Conservation (phyloP, 805 yeast genomes). For the Ogataea naganishii region DNA sequence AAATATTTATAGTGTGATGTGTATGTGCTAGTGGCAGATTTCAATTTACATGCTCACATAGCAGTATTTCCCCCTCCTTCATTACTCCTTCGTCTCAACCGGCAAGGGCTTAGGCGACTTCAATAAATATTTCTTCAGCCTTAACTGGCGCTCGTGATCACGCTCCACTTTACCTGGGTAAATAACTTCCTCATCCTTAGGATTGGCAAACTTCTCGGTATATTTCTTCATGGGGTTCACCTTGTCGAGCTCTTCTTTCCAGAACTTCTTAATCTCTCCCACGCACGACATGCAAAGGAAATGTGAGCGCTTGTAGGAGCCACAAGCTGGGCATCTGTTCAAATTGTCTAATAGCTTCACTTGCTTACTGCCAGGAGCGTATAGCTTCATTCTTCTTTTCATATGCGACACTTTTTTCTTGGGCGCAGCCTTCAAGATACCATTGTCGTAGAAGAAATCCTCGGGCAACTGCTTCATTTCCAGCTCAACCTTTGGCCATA, state of each 20-base stretch:
- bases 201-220: constrained; percentile 38
- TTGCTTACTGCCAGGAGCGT: constrained; percentile 79
- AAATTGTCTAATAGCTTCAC: constrained; percentile 66
- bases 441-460: constrained; percentile 44
- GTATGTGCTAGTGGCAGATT: no score
- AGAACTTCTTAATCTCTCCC: constrained; percentile 63
- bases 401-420: constrained; percentile 87
- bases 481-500: constrained; percentile 30
- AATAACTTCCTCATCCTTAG: constrained; percentile 52
- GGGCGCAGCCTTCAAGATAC: constrained; percentile 83
- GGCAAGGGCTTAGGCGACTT: constrained; percentile 50
- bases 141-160: constrained; percentile 34
- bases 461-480: constrained; percentile 19
- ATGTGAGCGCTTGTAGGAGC: constrained; percentile 83
- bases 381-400: constrained; percentile 75
- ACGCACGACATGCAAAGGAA: constrained; percentile 91
- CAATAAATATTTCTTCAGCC: constrained; percentile 46
- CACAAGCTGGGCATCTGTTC: constrained; percentile 93
- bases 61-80: no score
- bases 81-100: constrained; percentile 26
- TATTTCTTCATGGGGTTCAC: constrained; percentile 19
- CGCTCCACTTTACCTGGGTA: constrained; percentile 66
- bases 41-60: no score
- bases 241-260: constrained; percentile 36
- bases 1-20: no score